Base-by-base conservation (phyloP, 805 yeast genomes). In the Candida loeiensis region DNA sequence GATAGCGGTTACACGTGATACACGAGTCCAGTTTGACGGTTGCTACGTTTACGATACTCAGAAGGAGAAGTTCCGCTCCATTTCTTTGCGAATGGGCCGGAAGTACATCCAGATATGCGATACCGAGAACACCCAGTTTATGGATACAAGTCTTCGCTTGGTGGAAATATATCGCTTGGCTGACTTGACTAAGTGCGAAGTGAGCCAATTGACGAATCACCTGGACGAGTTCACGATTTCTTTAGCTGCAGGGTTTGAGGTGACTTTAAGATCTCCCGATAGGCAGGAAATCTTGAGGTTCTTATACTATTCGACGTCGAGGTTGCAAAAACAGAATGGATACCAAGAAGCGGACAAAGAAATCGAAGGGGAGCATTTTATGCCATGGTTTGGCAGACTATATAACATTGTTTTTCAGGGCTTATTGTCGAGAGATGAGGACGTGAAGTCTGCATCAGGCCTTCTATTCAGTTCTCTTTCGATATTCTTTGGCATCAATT, bases 371-470 rank as follows among this genome's bases (percentile, higher is more conserved):
- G 62, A 58, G 37, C 64, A 67, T 30, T 22, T 39, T 8, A 42
- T 50, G 40, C 51, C 49, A 13, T 65, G 79, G 54, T 66, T 84
- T 43, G 82, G 87, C 2, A 74, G 79, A 37, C 56, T 87, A 29
- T 63, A 83, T 36, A 77, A 84, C 45, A 76, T 84, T 20, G 77
- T 77, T 9, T 74, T 85, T 46, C 75, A 83, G 9, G 91, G 91
- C 1, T 60, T 88, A 33, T 64, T 85, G n/a, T 75, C 80, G 6
- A 65, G 71, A 3, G 70, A 77, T 40, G 76, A 71, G 19, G 77
- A 74, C 1, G 78, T 86, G 2, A 72, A 88, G 48, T 66, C 74
- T 9, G 71, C 85, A 6, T 77, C 93, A 0, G 82, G 81, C 45
- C 67, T 74, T 25, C 63, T 88, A 6, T 63, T 85, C 45, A 76